These are phyloP conservation scores for Ascochyta lentis DNA, from an alignment of 2,329 filamentous ascomycete species.

Conservation along the genomic window DNA sequence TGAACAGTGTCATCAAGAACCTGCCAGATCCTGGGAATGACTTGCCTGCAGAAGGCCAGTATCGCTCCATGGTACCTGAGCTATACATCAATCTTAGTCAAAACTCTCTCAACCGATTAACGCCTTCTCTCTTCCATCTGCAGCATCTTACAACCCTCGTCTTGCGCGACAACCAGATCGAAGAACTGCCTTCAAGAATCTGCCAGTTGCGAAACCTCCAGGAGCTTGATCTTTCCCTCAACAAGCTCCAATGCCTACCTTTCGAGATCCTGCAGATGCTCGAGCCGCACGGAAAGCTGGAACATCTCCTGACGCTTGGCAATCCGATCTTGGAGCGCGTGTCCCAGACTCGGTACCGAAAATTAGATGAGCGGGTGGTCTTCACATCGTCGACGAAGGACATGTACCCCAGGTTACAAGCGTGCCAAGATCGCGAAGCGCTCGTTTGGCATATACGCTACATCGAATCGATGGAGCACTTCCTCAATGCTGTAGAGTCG, in stretches of 20 bases:
- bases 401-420: not conserved
- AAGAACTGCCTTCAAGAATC: constrained; percentile 38
- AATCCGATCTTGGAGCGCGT: constrained; percentile 24
- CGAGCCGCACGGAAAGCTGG: constrained; percentile 22
- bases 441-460: constrained; percentile 25
- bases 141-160: constrained; percentile 35
- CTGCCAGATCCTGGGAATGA: constrained; percentile 33
- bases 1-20: constrained; percentile 36
- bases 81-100: constrained; percentile 30
- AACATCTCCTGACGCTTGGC: constrained; percentile 19
- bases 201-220: constrained; percentile 27
- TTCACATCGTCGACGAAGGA: constrained; percentile 4
- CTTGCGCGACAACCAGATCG: constrained; percentile 34
- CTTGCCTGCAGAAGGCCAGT: constrained; percentile 36
- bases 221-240: constrained; percentile 32
- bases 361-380: constrained; percentile 1
- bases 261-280: constrained; percentile 34
- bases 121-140: constrained; percentile 35
- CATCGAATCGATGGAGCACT: constrained; percentile 21
- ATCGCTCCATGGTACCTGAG: constrained; percentile 39
- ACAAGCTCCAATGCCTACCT: constrained; percentile 34
- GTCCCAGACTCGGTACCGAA: constrained; percentile 4
- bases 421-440: constrained; percentile 15
- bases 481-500: constrained; percentile 10
- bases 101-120: constrained; percentile 31